Evolutionary conservation across 2,329 filamentous ascomycete species (phyloP), one percentile per base, ranked within the genome.

Genomic region (Botrytis fabae): DNA sequence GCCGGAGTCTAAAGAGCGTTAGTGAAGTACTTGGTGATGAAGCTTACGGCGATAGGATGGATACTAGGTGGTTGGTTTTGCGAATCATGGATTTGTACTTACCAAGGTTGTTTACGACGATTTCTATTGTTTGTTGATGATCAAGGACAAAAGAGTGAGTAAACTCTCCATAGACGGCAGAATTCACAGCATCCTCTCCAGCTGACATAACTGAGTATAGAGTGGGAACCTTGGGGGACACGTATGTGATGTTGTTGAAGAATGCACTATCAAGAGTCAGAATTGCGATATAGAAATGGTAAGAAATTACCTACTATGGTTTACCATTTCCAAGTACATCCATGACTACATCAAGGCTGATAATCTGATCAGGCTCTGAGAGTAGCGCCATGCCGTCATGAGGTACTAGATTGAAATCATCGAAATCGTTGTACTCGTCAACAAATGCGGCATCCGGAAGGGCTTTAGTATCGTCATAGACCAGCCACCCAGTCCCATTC

Each of bases 341-440:
- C 88, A 93, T 92, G 74, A 85, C 84, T 4, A 93, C 86, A 74
- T 88, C 84, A 4, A 96, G 85, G 61, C 87, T 86, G 54, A 96
- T 85, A 2, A 84, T 84, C 75, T 89, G 86, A 81, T 92, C 89
- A 0, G 92, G 90, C 12, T 89, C 83, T 1, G 86, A 85, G 8
- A 91, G 86, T 4, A 91, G 83, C 14, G 85, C 83, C 81, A 89
- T 83, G 63, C 88, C 86, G 79, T 97, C 93, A 71, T 87, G 85
- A 0, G 94, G 92, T 0, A 91, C 85, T 0, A 97, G 86, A 0
- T 82, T 85, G 75, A 92, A 89, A 79, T 97, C 94, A 77, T 97
- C 93, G 73, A 92, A 90, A 1, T 90, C 87, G 38, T 90, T 82
- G 65, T 93, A 89, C 20, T 88, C 86, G 62, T 91, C 85, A 4